Base-by-base conservation (phyloP, 805 yeast species). In the Metschnikowia amazonensis region DNA sequence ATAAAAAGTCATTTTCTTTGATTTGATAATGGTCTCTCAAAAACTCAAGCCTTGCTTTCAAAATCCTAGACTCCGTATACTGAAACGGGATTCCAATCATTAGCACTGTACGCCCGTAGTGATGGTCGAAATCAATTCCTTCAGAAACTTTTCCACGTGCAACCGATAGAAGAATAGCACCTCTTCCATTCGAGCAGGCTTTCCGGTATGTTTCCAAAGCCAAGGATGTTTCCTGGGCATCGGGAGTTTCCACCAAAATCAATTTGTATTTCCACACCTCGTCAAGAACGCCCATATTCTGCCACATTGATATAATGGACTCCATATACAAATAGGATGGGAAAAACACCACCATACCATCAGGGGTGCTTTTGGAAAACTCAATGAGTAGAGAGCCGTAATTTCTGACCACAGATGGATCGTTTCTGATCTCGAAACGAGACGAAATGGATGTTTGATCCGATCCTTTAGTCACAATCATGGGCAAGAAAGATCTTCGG, bases 41-140 rank as follows among this genome's bases (percentile, higher is more conserved):
- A 59, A 94, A 94, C 66, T 94, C 99, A 36, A 94, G 71, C 42
- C 99, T 77, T 0, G 99, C 99, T 57, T 94, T 94, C 58, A 94
- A 72, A 52, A 94, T 94, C 60, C 98, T 81, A 3, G 97, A 90
- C 62, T 94, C 99, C 0, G 99, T 94, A 65, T 94, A 94, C 74
- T 94, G 99, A 76, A 94, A 94, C 0, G 99, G 99, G 53, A 94
- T 95, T 53, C 99, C 99, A 66, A 94, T 92, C 97, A 94, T 92
- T 49, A 94, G 73, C 50, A 94, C 99, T 0, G 98, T 89, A 60
- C 99, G 80, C 11, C 99, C 99, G 64, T 86, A 94, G 53, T 94
- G 99, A 63, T 94, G 97, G 62, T 94, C 98, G 70, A 94, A 94
- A 89, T 94, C 99, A 56, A 94, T 94, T 50, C 99, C 99, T 66